Conservation (phyloP, 805 yeast species). For the Kluyveromyces dobzhanskii region DNA sequence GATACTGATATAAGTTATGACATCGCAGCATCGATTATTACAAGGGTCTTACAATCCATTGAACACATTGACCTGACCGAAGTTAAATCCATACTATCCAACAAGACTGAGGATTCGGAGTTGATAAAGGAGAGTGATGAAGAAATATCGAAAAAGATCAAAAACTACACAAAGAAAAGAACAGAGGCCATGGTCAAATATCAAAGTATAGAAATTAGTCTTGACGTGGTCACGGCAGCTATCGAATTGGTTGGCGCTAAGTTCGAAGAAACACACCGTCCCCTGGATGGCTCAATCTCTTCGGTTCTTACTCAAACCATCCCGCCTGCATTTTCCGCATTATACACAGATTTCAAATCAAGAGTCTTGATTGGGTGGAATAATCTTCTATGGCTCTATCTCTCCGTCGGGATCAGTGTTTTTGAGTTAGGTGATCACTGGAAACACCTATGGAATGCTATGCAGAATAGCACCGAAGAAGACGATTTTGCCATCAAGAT, state of each 20-base stretch:
- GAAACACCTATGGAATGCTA: constrained; percentile 13
- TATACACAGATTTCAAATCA: constrained; percentile 41
- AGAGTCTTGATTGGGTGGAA: constrained; percentile 61
- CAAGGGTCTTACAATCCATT: constrained; percentile 19
- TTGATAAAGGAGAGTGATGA: constrained; percentile 10
- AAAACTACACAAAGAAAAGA: constrained; percentile 34
- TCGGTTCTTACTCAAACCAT: constrained; percentile 15
- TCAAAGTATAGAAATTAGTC: constrained; percentile 57
- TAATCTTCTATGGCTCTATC: constrained; percentile 51
- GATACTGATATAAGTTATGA: constrained; percentile 22
- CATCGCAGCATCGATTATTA: constrained; percentile 20
- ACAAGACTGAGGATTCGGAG: constrained; percentile 13
- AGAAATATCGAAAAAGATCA: constrained; percentile 23
- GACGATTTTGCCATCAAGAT: constrained; percentile 26
- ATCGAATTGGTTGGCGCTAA: constrained; percentile 46
- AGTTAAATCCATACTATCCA: constrained; percentile 20
- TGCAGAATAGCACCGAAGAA: constrained; percentile 10
- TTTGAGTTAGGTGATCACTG: constrained; percentile 15
- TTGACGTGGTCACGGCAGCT: constrained; percentile 71
- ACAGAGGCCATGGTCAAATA: constrained; percentile 42
- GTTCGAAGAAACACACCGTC: constrained; percentile 9
- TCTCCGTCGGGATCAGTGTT: constrained; percentile 21
- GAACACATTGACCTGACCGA: constrained; percentile 27
- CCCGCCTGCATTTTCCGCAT: constrained; percentile 33
- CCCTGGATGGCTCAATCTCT: constrained; percentile 11